These are phyloP conservation scores for Leptomonas pyrrhocoris DNA, from an alignment of 208 protist species.

Conservation along the genomic window DNA sequence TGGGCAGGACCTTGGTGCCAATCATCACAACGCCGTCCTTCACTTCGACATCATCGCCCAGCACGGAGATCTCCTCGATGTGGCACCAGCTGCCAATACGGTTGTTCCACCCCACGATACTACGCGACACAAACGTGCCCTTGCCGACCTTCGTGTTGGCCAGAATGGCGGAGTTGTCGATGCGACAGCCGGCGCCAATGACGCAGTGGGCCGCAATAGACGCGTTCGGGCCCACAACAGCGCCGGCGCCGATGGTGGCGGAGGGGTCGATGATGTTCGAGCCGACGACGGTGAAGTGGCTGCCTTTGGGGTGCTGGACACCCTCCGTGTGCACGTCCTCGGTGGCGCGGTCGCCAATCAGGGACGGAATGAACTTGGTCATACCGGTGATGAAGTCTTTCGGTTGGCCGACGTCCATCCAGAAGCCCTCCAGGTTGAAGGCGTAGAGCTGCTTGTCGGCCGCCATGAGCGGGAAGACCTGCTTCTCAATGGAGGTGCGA, in stretches of 20 bases:
- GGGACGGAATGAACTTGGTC: constrained; percentile 81
- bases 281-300: constrained; percentile 69
- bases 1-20: constrained; percentile 93
- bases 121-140: constrained; percentile 82
- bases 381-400: constrained; percentile 93
- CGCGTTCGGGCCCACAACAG: constrained; percentile 95
- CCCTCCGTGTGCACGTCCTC: constrained; percentile 42
- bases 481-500: constrained; percentile 96
- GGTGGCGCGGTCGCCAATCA: constrained; percentile 43
- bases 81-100: constrained; percentile 91
- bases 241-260: constrained; percentile 92
- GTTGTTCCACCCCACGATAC: constrained; percentile 97
- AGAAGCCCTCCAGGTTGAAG: constrained; percentile 96
- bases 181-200: constrained; percentile 89
- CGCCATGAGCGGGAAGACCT: constrained; percentile 97
- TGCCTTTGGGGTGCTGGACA: constrained; percentile 19
- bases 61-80: constrained; percentile 94
- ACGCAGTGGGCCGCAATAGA: constrained; percentile 94
- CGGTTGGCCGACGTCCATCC: constrained; percentile 98
- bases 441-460: constrained; percentile 92
- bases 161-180: constrained; percentile 89
- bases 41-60: constrained; percentile 96
- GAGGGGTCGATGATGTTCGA: constrained; percentile 87
- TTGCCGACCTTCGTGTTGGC: constrained; percentile 79
- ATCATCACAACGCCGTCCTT: constrained; percentile 93